Evolutionary conservation across 257 asterid species (phyloP).

Genomic region (Solanum chilense): DNA sequence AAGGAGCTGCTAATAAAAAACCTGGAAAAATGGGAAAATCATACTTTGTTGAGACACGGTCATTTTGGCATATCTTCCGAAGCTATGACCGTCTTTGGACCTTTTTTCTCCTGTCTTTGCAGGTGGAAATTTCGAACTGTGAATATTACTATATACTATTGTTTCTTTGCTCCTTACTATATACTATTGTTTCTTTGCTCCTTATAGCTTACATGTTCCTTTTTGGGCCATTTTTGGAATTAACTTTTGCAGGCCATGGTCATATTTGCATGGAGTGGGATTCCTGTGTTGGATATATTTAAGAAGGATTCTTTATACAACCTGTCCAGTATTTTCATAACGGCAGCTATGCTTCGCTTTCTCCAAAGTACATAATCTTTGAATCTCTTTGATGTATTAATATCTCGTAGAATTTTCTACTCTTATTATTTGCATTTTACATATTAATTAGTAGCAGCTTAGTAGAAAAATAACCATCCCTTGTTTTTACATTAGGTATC

Average conservation of each 20-base stretch:
- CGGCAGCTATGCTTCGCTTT: slow-evolving; percentile 83
- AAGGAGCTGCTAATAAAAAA: slow-evolving; percentile 24
- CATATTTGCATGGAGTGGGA: slow-evolving; percentile 71
- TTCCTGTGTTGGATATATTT: slow-evolving; percentile 50
- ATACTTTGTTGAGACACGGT: slow-evolving; percentile 81
- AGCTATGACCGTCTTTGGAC: slow-evolving; percentile 98
- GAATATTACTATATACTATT: neutral
- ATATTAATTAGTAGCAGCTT: neutral
- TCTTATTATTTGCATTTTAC: neutral
- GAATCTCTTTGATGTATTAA: neutral
- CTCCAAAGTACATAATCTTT: slow-evolving; percentile 57
- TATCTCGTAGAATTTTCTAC: neutral
- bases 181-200: neutral
- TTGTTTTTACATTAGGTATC: slow-evolving; percentile 40
- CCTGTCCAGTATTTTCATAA: slow-evolving; percentile 81
- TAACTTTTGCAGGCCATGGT: slow-evolving; percentile 55
- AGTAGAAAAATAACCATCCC: slow-evolving; percentile 3
- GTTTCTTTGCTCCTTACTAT: neutral
- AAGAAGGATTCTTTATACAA: slow-evolving; percentile 38
- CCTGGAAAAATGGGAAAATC: slow-evolving; percentile 72
- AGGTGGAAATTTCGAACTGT: slow-evolving; percentile 35
- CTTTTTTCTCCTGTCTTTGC: slow-evolving; percentile 67
- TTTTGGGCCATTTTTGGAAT: neutral
- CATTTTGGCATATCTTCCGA: slow-evolving; percentile 93
- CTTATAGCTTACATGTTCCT: slow-evolving; percentile 9